A percentile compares a stretch with the other conserved stretches of the same genome.
These are phyloP conservation scores for Aspergillus sp. DNA, from an alignment of 2,329 filamentous ascomycete species.

Conservation along the genomic window DNA sequence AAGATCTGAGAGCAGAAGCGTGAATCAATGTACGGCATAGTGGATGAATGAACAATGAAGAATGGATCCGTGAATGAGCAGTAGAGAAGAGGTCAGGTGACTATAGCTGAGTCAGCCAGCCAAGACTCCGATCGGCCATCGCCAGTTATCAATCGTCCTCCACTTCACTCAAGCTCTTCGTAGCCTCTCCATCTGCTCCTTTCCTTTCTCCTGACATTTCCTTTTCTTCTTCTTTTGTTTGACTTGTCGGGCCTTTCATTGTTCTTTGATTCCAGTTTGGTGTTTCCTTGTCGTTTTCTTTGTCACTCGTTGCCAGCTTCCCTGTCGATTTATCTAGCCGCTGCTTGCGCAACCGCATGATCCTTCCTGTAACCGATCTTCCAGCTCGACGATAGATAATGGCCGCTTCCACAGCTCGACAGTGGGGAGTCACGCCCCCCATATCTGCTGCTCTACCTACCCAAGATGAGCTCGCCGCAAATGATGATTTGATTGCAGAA, in stretches of 20 bases:
- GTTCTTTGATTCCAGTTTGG: background rate
- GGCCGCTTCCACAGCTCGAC: slow-evolving; percentile 40
- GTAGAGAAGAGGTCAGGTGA: background rate
- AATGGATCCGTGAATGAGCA: background rate
- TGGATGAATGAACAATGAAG: background rate
- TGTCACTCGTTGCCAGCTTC: slow-evolving; percentile 1
- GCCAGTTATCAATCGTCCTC: background rate
- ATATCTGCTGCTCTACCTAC: slow-evolving; percentile 78
- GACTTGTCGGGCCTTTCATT: background rate
- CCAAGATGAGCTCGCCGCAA: slow-evolving; percentile 71
- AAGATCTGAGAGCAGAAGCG: background rate
- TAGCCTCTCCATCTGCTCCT: slow-evolving; percentile 5
- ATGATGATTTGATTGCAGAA: slow-evolving; percentile 77
- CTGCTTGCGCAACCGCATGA: slow-evolving; percentile 15
- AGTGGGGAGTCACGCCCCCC: slow-evolving; percentile 78
- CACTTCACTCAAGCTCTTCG: background rate
- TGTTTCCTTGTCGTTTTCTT: background rate
- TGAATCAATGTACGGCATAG: slow-evolving; percentile 5
- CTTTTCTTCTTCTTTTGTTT: slow-evolving; percentile 3
- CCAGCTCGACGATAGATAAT: slow-evolving; percentile 23
- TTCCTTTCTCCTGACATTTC: slow-evolving; percentile 10
- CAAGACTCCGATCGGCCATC: background rate
- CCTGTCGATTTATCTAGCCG: slow-evolving; percentile 5
- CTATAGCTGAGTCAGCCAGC: background rate
- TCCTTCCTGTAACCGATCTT: slow-evolving; percentile 6